Percentiles rank a stretch among this genome's conserved stretches.
phyloP scores from a whole-genome alignment of 768 basidiomycete genomes.

The Kwoniella newhampshirensis region DNA sequence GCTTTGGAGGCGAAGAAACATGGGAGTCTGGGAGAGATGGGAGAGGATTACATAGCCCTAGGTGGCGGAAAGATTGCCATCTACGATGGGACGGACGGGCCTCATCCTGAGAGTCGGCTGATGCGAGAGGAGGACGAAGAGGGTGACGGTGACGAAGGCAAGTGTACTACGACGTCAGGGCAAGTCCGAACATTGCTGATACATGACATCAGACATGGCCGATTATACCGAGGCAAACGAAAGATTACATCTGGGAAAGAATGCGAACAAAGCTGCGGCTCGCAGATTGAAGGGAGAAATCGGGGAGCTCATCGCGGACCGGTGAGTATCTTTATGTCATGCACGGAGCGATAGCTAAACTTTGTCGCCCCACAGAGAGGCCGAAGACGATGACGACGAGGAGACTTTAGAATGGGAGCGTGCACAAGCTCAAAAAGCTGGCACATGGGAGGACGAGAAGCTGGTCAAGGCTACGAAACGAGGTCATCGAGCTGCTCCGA shows the following conservation, averaged over 20 bases:
- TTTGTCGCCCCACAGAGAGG: constrained; percentile 36
- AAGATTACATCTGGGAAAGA: constrained; percentile 52
- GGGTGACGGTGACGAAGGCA: constrained; percentile 52
- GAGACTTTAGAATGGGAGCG: constrained; percentile 53
- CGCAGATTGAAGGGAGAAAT: constrained; percentile 52
- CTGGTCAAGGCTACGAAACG: constrained; percentile 31
- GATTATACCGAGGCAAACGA: constrained; percentile 52
- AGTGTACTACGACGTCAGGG: constrained; percentile 1
- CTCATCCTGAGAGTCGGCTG: constrained; percentile 54
- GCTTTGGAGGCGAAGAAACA: constrained; percentile 40
- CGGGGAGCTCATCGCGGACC: constrained; percentile 55
- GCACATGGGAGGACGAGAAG: constrained; percentile 31
- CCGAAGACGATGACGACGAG: constrained; percentile 54
- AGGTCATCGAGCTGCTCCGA: constrained; percentile 51
- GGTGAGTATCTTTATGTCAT: constrained; percentile 26
- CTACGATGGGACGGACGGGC: constrained; percentile 43
- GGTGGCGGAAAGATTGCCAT: constrained; percentile 50
- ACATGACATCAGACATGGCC: constrained; percentile 40
- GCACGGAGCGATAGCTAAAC: not conserved
- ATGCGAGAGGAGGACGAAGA: constrained; percentile 57
- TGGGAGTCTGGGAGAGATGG: constrained; percentile 18
- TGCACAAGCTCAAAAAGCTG: constrained; percentile 54
- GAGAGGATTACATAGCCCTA: constrained; percentile 54
- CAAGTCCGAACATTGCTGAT: not conserved
- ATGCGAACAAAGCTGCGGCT: constrained; percentile 53